Base-by-base conservation (phyloP, 176 grass and related monocot genomes). In the Oryza punctata region DNA sequence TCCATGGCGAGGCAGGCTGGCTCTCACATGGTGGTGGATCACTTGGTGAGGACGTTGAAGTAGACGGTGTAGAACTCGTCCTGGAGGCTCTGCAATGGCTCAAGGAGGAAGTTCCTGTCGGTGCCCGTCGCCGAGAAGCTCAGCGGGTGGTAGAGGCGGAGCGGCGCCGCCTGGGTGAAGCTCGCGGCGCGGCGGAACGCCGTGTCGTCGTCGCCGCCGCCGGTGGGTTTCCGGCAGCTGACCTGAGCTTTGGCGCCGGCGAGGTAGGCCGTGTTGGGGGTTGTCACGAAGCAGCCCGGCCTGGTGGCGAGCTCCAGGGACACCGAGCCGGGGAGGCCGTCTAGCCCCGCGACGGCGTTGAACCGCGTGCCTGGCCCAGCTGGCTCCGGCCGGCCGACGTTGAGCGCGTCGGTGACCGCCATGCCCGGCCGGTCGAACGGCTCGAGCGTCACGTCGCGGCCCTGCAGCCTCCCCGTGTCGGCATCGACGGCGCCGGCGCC, bases 41-140 rank as follows among this genome's bases (percentile, higher is more conserved):
- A 61, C 21, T n/a, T 72, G 43, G 28, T 75, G 57, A 82, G 80
- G 59, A 98, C 65, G 84, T 90, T 91, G 78, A 98, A 98, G 77
- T 98, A 95, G 44, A 98, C 82, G 5, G 93, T 91, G 67, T 95
- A 98, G 76, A 88, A 91, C 82, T 95, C 96, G 63, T 98, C 93
- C 37, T 35, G 90, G 54, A 98, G 78, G 84, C 87, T 91, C 29
- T 70, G 54, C 87, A 98, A 72, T 44, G 96, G 96, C 82, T 98
- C 82, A 64, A 98, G 73, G 23, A 93, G 38, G 72, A 95, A 95
- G 67, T 78, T 94, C 85, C 89, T 81, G 78, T 81, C 84, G 15
- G 73, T 82, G 1, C 96, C 96, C 69, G 66, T 89, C 3, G 96
- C 92, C 35, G 50, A 24, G 67, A 95, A 98, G 79, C 90, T 95